Evolutionary conservation across 1,139 yeast species (phyloP).

Genomic region (Kodamaea alishanica): DNA sequence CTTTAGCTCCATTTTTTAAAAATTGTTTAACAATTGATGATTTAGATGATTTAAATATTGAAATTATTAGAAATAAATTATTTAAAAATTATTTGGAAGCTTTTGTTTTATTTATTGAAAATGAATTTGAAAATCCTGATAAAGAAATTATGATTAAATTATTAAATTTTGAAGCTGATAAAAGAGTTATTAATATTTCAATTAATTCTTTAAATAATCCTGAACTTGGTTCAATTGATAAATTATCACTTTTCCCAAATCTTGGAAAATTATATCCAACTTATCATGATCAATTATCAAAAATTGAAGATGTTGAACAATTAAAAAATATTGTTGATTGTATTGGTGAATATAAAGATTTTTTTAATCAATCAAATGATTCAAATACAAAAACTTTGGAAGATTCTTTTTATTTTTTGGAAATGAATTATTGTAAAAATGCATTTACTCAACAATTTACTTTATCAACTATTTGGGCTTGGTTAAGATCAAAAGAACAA

Average conservation of each 20-base stretch:
- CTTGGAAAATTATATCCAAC: constrained; percentile 80
- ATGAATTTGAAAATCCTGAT: constrained; percentile 69
- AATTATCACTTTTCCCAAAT: constrained; percentile 66
- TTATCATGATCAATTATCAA: constrained; percentile 66
- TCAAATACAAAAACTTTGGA: constrained; percentile 60
- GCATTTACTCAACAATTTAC: constrained; percentile 98
- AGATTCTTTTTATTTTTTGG: constrained; percentile 89
- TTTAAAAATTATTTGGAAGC: constrained; percentile 93
- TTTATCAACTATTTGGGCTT: constrained; percentile 88
- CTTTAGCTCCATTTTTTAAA: constrained; percentile 93
- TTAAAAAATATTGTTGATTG: constrained; percentile 69
- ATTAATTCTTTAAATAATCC: constrained; percentile 81
- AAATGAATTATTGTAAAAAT: constrained; percentile 86
- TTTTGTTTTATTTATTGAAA: constrained; percentile 62
- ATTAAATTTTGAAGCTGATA: constrained; percentile 89
- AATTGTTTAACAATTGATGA: constrained; percentile 91
- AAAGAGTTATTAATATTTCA: constrained; percentile 87
- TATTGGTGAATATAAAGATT: constrained; percentile 68
- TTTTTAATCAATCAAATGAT: constrained; percentile 58
- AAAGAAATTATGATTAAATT: constrained; percentile 74
- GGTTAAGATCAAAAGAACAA: constrained; percentile 94
- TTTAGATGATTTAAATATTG: constrained; percentile 92
- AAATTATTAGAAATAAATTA: constrained; percentile 84
- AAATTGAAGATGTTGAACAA: constrained; percentile 82
- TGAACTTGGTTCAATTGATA: constrained; percentile 69